Evolutionary conservation across 2,329 filamentous ascomycete genomes (phyloP).

Genomic region (Neocatenulostroma microsporum): DNA sequence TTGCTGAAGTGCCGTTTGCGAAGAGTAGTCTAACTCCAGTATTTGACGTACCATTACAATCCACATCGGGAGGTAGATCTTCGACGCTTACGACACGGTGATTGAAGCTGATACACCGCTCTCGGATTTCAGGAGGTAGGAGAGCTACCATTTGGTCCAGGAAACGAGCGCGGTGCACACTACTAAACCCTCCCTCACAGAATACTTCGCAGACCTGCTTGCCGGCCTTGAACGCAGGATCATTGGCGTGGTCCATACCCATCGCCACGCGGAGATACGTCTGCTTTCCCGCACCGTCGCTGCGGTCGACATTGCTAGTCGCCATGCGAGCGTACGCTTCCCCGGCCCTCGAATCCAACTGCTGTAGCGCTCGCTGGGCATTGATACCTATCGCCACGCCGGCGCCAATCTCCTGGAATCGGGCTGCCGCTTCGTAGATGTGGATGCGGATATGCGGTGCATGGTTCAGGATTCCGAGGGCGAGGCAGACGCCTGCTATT

Average conservation of each 20-base stretch:
- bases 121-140: no score
- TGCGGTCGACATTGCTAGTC: constrained; percentile 39
- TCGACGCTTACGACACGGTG: no score
- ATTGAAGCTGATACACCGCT: no score
- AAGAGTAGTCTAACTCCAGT: constrained; percentile 33
- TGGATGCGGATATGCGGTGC: constrained; percentile 39
- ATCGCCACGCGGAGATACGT: no score
- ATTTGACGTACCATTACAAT: no score
- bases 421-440: constrained; percentile 56
- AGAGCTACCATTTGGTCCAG: constrained; percentile 43
- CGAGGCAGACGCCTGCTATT: constrained; percentile 50
- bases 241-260: no score
- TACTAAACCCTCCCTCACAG: no score
- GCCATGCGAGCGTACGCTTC: constrained; percentile 38
- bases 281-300: no score
- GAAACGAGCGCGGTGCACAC: constrained; percentile 45
- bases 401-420: constrained; percentile 49
- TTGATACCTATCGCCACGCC: constrained; percentile 52
- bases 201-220: no score
- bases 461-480: constrained; percentile 42
- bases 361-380: constrained; percentile 45
- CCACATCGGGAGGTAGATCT: no score
- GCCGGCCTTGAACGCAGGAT: no score
- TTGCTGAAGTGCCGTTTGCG: constrained; percentile 37
- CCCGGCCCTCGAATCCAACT: constrained; percentile 42